Conservation (phyloP, 2,329 filamentous ascomycete species). For the Penicillium sp. region DNA sequence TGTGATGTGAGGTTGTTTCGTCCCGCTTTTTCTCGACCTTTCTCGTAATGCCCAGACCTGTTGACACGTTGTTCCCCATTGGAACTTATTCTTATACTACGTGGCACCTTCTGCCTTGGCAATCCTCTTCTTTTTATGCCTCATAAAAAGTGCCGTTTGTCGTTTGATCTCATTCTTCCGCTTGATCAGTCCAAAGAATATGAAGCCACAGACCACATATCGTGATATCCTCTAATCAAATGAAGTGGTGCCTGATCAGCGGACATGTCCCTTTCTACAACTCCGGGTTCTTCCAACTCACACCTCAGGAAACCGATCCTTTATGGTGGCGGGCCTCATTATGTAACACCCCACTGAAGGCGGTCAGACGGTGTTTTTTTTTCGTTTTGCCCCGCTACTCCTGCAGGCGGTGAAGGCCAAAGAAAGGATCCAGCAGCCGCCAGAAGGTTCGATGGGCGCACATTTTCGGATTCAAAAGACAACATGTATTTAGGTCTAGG, state of each 20-base stretch:
- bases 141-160: not conserved
- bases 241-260: conserved; percentile 4
- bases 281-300: not conserved
- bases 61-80: conserved; percentile 1
- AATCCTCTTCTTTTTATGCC: not conserved
- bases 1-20: conserved; percentile 13
- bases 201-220: not conserved
- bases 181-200: not conserved
- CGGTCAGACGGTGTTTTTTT: conserved; percentile 25
- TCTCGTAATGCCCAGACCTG: conserved; percentile 1
- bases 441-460: conserved; percentile 46
- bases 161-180: not conserved
- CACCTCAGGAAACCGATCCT: not conserved
- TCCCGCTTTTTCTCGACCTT: conserved; percentile 14
- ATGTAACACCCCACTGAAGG: conserved; percentile 11
- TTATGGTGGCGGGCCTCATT: not conserved
- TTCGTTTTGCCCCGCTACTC: conserved; percentile 27
- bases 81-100: conserved; percentile 15
- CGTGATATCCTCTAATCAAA: not conserved
- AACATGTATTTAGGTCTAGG: conserved; percentile 21
- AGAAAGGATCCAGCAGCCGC: conserved; percentile 36
- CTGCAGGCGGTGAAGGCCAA: conserved; percentile 31
- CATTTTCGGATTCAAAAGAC: conserved; percentile 16
- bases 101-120: not conserved
- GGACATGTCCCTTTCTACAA: not conserved